These are phyloP conservation scores for Senna tora DNA, from an alignment of 306 rosid species.

Conservation along the genomic window DNA sequence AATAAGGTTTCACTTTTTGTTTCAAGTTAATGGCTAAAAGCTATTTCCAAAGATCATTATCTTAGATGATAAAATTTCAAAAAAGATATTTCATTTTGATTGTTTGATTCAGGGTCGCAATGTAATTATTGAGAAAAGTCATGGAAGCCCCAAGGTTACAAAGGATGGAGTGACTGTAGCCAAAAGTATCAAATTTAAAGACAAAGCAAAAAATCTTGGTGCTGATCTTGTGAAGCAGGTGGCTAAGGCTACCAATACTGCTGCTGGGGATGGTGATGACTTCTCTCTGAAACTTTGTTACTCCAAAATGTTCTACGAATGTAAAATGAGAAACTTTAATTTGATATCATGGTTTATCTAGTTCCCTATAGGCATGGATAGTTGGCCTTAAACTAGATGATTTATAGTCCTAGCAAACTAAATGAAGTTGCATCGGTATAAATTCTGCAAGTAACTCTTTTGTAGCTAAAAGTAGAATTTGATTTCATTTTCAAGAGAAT, in stretches of 20 bases:
- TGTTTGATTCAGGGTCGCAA: conserved; percentile 77
- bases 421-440: neutral
- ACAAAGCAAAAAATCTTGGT: conserved; percentile 79
- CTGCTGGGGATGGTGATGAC: conserved; percentile 87
- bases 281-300: conserved; percentile 1
- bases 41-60: neutral
- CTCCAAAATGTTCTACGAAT: neutral
- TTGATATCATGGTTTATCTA: neutral
- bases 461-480: conserved; percentile 3
- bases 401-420: neutral
- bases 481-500: conserved; percentile 5
- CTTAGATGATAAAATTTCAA: neutral
- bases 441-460: neutral
- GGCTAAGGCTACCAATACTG: conserved; percentile 84
- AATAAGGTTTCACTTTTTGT: neutral
- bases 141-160: conserved; percentile 67
- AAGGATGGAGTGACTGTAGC: conserved; percentile 98
- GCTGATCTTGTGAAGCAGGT: conserved; percentile 91
- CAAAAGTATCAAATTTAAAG: conserved; percentile 74
- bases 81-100: conserved; percentile 8
- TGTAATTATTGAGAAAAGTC: conserved; percentile 77
- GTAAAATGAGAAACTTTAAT: neutral
- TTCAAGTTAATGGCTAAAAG: neutral
- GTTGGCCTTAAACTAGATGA: neutral
- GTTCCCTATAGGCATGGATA: neutral